phyloP scores from a whole-genome alignment of 148 eudicot genomes.

The Silene uniflora region DNA sequence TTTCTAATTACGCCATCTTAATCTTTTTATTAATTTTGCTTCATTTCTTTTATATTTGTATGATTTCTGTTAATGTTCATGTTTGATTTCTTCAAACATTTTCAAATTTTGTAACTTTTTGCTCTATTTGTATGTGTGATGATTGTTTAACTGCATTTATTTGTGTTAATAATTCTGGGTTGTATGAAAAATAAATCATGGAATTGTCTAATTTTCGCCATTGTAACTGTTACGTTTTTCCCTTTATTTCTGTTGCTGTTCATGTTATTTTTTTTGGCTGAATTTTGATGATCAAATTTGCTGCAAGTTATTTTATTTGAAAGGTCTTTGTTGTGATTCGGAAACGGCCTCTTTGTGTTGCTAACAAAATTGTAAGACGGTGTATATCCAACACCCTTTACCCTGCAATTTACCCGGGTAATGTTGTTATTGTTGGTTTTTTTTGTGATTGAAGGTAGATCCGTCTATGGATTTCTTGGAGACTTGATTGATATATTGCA shows the following conservation, averaged over 20 bases:
- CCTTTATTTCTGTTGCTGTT: not conserved
- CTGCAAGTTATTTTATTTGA: no score
- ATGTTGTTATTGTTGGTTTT: not conserved
- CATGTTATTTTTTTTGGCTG: not conserved
- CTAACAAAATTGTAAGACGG: no score
- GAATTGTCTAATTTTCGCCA: no score
- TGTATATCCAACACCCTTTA: no score
- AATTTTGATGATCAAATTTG: no score
- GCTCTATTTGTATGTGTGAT: not conserved
- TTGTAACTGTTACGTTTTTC: not conserved
- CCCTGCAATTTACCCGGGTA: not conserved
- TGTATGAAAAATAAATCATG: not conserved
- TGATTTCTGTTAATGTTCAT: not conserved
- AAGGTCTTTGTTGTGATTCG: no score
- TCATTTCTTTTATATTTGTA: not conserved
- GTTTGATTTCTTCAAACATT: not conserved
- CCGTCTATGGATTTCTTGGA: not conserved
- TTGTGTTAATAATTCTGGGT: not conserved
- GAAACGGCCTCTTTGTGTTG: no score
- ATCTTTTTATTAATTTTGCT: not conserved
- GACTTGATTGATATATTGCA: not conserved
- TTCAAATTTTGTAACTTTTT: slow-evolving; percentile 1
- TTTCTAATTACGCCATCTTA: not conserved
- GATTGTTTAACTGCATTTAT: slow-evolving; percentile 1
- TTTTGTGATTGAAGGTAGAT: no score